Evolutionary conservation across 2,329 filamentous ascomycete genomes (phyloP).

Genomic region (Drechslerella dactyloides): DNA sequence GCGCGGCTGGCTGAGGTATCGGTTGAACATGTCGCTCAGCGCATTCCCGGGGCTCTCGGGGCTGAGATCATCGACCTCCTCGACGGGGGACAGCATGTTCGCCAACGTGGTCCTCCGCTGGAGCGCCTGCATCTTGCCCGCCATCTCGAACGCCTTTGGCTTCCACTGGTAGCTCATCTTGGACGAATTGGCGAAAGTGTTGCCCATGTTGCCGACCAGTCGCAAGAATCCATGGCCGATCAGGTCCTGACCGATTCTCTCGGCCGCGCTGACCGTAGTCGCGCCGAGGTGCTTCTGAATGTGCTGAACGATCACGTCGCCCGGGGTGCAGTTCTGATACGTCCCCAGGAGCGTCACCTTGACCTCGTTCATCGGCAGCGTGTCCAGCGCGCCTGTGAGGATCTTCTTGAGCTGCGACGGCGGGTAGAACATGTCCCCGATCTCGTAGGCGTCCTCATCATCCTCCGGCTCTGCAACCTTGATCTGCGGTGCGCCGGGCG

Average conservation of each 20-base stretch:
- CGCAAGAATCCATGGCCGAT: constrained; percentile 84
- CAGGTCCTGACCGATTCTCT: constrained; percentile 92
- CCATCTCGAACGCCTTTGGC: constrained; percentile 84
- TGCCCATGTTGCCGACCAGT: constrained; percentile 91
- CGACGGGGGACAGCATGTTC: constrained; percentile 72
- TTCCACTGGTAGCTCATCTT: constrained; percentile 98
- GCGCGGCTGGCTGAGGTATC: constrained; percentile 83
- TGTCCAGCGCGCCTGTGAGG: constrained; percentile 81
- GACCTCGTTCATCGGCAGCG: constrained; percentile 83
- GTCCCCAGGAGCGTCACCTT: constrained; percentile 96
- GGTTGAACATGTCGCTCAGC: constrained; percentile 91
- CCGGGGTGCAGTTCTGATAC: constrained; percentile 89
- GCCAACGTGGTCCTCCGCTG: constrained; percentile 77
- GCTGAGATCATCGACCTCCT: constrained; percentile 61
- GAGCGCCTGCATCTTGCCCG: constrained; percentile 69
- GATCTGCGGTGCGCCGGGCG: constrained; percentile 73
- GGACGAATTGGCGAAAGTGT: constrained; percentile 94
- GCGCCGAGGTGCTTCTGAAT: constrained; percentile 86
- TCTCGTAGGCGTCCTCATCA: constrained; percentile 85
- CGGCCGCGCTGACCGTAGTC: constrained; percentile 84
- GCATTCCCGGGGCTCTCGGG: constrained; percentile 82
- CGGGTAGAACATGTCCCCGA: constrained; percentile 85
- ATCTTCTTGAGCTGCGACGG: constrained; percentile 91
- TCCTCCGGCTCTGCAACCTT: constrained; percentile 74
- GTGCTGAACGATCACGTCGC: constrained; percentile 94